Conservation (phyloP, 176 grass and related monocot genomes). For the Cenchrus purpureus region DNA sequence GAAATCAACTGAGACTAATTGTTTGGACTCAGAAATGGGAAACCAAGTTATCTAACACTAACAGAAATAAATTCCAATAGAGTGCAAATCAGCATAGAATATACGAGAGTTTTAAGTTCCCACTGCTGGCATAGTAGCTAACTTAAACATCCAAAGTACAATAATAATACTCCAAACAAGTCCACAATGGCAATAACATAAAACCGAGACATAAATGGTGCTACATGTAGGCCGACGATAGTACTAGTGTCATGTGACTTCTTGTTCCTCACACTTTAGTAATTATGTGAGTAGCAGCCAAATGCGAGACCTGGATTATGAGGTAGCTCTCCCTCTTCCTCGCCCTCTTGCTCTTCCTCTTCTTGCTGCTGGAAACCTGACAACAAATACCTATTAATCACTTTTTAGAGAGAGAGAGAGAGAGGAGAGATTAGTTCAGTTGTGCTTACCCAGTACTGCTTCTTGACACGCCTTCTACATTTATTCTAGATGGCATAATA, state of each 20-base stretch:
- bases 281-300: too few relatives aligned
- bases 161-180: neutral
- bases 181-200: neutral
- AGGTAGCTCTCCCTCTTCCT: too few relatives aligned
- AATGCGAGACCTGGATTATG: too few relatives aligned
- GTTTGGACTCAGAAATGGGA: too few relatives aligned
- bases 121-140: neutral
- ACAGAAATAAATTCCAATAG: neutral
- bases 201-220: neutral
- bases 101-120: neutral
- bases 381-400: neutral
- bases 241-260: too few relatives aligned
- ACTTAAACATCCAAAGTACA: neutral
- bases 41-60: too few relatives aligned
- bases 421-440: neutral
- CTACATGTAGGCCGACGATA: too few relatives aligned
- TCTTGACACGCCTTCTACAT: constrained; percentile 33
- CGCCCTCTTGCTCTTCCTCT: neutral
- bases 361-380: neutral
- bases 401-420: neutral
- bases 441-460: constrained; percentile 27
- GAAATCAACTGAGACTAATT: too few relatives aligned
- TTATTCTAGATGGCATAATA: constrained; percentile 18
- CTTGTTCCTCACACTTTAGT: too few relatives aligned
- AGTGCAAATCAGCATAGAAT: neutral